These are phyloP conservation scores for Trichoderma sp. DNA, from an alignment of 2,329 filamentous ascomycete species.

Conservation along the genomic window DNA sequence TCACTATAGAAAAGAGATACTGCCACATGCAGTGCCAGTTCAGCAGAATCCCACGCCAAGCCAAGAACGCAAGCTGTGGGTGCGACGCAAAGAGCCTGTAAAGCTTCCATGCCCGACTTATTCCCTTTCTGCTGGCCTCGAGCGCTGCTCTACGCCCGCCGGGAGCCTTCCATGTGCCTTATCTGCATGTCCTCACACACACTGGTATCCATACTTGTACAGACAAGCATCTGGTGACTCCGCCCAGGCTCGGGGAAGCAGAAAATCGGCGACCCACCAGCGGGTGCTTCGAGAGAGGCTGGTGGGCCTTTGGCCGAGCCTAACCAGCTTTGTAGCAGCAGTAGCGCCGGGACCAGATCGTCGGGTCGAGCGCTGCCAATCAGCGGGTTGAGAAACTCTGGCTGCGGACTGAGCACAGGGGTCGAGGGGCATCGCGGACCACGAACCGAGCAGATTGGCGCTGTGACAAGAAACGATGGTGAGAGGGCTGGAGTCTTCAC, in stretches of 20 bases:
- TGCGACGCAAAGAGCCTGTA: neutral
- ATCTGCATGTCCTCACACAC: neutral
- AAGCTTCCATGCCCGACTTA: constrained; percentile 10
- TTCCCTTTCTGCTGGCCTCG: neutral
- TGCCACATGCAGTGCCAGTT: neutral
- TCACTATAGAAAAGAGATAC: neutral
- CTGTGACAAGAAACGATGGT: constrained; percentile 10
- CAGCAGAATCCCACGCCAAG: neutral
- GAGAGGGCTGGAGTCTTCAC: neutral
- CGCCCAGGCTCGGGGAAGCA: constrained; percentile 5
- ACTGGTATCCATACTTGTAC: neutral
- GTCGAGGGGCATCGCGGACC: constrained; percentile 19
- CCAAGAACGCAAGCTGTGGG: neutral
- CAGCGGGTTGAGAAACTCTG: constrained; percentile 13
- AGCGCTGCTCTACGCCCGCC: neutral
- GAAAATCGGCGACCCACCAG: constrained; percentile 17
- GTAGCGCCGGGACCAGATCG: constrained; percentile 41
- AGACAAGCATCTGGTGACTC: neutral
- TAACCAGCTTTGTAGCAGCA: constrained; percentile 34
- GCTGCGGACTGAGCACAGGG: constrained; percentile 2
- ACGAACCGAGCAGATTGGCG: constrained; percentile 24
- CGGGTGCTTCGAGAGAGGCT: constrained; percentile 5
- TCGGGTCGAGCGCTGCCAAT: constrained; percentile 31
- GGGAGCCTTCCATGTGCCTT: neutral
- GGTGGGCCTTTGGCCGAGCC: constrained; percentile 30